These are phyloP conservation scores for Poterioochromonas sp. DNA, from an alignment of 352 stramenopile genomes.

Conservation along the genomic window DNA sequence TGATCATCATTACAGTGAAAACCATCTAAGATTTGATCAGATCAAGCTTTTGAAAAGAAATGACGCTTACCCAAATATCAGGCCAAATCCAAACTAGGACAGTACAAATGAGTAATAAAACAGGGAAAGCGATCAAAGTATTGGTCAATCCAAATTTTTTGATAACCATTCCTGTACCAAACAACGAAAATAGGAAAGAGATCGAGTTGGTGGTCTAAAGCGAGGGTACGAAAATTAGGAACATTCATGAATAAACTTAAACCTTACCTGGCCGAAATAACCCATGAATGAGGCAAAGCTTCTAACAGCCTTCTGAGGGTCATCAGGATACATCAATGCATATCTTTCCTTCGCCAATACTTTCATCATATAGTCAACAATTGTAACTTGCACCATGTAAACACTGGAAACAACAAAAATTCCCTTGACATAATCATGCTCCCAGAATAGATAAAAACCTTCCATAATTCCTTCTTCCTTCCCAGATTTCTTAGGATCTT, in stretches of 20 bases:
- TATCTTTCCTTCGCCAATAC: constrained; percentile 62
- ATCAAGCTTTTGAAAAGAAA: neutral
- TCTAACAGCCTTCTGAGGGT: constrained; percentile 51
- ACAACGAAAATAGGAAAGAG: constrained; percentile 62
- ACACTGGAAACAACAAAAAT: constrained; percentile 64
- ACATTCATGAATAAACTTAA: neutral
- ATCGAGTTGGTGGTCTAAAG: constrained; percentile 62
- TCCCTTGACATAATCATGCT: constrained; percentile 70
- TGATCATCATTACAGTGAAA: constrained; percentile 70
- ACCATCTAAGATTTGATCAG: constrained; percentile 54
- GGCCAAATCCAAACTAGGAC: constrained; percentile 42
- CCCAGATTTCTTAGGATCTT: constrained; percentile 33
- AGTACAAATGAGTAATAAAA: constrained; percentile 49
- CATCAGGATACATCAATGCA: constrained; percentile 54
- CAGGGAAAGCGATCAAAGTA: constrained; percentile 65
- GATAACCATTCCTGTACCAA: constrained; percentile 68
- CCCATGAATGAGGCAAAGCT: constrained; percentile 69
- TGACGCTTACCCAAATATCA: constrained; percentile 41
- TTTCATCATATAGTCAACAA: constrained; percentile 73
- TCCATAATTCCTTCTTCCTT: constrained; percentile 60
- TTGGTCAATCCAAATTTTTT: constrained; percentile 59
- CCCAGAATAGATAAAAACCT: constrained; percentile 61
- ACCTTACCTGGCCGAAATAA: constrained; percentile 55
- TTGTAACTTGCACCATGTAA: constrained; percentile 75
- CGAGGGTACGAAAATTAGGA: neutral